These are phyloP conservation scores for Candida tropicalis DNA, from an alignment of 1,139 yeast genomes.

Conservation along the genomic window DNA sequence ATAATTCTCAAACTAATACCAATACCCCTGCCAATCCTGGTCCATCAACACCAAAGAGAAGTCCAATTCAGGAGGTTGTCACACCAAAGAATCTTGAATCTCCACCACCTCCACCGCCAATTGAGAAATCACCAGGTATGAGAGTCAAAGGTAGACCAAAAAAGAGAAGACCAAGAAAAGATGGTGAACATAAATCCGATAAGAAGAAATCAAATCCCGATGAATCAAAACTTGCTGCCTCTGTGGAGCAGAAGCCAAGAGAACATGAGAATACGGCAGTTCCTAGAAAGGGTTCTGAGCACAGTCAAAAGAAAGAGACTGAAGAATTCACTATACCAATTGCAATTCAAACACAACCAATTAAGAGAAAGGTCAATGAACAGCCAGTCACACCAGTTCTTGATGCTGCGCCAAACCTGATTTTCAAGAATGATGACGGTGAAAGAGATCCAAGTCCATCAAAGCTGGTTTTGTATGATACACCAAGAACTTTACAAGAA, in stretches of 20 bases:
- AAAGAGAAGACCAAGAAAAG: slow-evolving; percentile 8
- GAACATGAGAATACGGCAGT: not conserved
- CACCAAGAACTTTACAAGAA: slow-evolving; percentile 6
- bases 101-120: slow-evolving; percentile 18
- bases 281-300: not conserved
- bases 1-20: slow-evolving; percentile 3
- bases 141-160: slow-evolving; percentile 15
- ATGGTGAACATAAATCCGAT: not conserved
- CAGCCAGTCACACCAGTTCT: slow-evolving; percentile 6
- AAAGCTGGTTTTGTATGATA: slow-evolving; percentile 8
- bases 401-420: not conserved
- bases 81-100: slow-evolving; percentile 5
- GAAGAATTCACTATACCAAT: slow-evolving; percentile 8
- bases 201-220: not conserved
- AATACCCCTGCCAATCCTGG: not conserved
- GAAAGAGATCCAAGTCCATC: slow-evolving; percentile 10
- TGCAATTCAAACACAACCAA: slow-evolving; percentile 6
- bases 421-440: slow-evolving; percentile 1
- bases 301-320: not conserved
- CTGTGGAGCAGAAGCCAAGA: not conserved
- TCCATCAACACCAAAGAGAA: slow-evolving; percentile 8
- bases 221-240: not conserved
- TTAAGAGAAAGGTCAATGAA: slow-evolving; percentile 1
- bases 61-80: slow-evolving; percentile 6
- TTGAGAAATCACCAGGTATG: slow-evolving; percentile 18